Conservation (phyloP, 306 rosid genomes). For the Biancaea sappan region DNA sequence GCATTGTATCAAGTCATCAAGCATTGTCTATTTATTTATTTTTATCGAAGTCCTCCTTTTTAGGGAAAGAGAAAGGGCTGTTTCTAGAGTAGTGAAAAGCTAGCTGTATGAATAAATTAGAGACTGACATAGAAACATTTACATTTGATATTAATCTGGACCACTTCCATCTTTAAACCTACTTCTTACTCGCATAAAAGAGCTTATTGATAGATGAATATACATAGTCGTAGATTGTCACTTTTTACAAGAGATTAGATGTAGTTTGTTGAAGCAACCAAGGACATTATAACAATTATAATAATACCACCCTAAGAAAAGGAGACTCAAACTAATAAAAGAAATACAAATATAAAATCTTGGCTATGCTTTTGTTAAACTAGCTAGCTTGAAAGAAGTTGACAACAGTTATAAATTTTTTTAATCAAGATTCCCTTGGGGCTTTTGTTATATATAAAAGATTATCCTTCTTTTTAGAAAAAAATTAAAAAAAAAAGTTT, state of each 20-base stretch:
- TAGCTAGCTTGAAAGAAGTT: background rate
- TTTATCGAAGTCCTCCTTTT: background rate
- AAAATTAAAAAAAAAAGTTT: too few relatives aligned
- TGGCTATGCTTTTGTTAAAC: background rate
- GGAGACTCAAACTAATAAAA: too few relatives aligned
- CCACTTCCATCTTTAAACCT: background rate
- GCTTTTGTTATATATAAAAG: too few relatives aligned
- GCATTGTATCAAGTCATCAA: conserved; percentile 6
- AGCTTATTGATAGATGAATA: background rate
- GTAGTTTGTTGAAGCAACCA: background rate
- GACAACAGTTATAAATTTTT: background rate
- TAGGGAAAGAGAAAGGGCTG: background rate
- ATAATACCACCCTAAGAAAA: background rate
- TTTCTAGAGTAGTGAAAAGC: background rate
- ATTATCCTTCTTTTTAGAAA: too few relatives aligned
- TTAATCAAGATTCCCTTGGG: too few relatives aligned
- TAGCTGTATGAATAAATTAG: background rate
- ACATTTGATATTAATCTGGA: background rate
- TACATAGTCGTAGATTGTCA: background rate
- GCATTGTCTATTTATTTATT: background rate
- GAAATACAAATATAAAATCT: background rate
- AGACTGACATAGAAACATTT: background rate
- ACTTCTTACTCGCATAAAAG: background rate
- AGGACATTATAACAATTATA: background rate
- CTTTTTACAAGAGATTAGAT: background rate